A percentile compares a stretch with the other conserved stretches of the same genome.
These are phyloP conservation scores for Pyrenophora teres DNA, from an alignment of 2,329 filamentous ascomycete species.

Conservation along the genomic window DNA sequence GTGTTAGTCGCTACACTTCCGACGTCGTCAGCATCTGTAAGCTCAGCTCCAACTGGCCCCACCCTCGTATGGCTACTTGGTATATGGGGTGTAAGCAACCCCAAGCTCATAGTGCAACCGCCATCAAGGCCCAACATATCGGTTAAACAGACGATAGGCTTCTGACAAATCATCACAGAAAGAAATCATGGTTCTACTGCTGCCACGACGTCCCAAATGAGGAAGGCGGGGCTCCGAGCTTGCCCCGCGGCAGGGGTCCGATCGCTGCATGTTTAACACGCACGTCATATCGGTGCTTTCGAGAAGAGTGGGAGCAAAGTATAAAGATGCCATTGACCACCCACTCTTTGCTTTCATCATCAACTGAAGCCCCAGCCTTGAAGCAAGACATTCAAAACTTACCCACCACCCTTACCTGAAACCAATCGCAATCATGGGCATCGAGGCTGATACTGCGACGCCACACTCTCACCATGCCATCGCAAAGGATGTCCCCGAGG, in stretches of 20 bases:
- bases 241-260: constrained; percentile 20
- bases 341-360: constrained; percentile 4
- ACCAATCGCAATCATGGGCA: constrained; percentile 25
- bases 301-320: constrained; percentile 26
- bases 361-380: neutral
- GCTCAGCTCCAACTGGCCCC: neutral
- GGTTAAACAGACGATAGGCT: neutral
- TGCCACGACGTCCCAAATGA: constrained; percentile 9
- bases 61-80: neutral
- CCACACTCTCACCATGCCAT: constrained; percentile 42
- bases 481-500: constrained; percentile 36
- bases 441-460: constrained; percentile 27
- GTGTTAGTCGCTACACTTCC: neutral
- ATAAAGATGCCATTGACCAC: constrained; percentile 26
- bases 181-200: constrained; percentile 1
- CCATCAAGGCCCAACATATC: neutral
- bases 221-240: constrained; percentile 22
- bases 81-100: too few species aligned
- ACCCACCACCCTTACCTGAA: neutral
- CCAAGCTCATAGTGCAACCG: neutral
- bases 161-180: constrained; percentile 31
- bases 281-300: constrained; percentile 27
- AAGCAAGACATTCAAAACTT: neutral
- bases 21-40: constrained; percentile 13
- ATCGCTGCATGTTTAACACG: constrained; percentile 1